Base-by-base conservation (phyloP, 768 basidiomycete genomes). In the Pleurotus tuoliensis region DNA sequence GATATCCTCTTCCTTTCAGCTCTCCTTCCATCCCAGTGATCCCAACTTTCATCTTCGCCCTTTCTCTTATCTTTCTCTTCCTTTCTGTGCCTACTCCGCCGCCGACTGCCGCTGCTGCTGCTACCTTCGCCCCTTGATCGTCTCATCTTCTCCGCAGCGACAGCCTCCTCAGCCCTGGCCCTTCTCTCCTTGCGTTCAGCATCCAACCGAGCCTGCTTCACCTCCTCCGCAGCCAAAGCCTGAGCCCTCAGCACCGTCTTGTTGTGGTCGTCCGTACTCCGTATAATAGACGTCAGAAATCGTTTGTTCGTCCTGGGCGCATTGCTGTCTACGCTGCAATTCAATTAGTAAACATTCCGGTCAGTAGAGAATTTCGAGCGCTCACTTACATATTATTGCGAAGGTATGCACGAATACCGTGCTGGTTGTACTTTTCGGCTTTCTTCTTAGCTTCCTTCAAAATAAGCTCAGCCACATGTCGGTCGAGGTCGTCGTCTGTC, bases 191-290 rank as follows among this genome's bases (percentile, higher is more conserved):
- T 74, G 57, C 82, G 73, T 66, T 88, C 84, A 59, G 80, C 76
- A 58, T 88, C 88, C n/a, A 84, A 80, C 22, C 83, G 71, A 60
- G 86, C 85, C 24, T 72, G 73, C 57, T 90, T 87, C n/a, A 84
- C 73, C 61, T 91, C 89, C 61, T 88, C 79, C 1, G 88, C 87
- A 34, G 89, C 87, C 11, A 74, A 67, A 0, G 87, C 86, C 70
- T 92, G 90, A 22, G 88, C 81, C 55, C 82, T 81, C 18, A 92
- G 68, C 46, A 99, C 76, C 11, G 89, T 85, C 71, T 88, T 86
- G 70, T 99, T 99, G 66, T 99, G 97, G 56, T 95, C 95, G 67
- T 97, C 95, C 3, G 97, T 97, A 61, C 83, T 94, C 62, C 87
- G 84, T 56, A 99, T 94, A 59, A 99, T 94, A 18, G 88, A 86